phyloP scores from a whole-genome alignment of 495 filamentous ascomycete genomes.

The Filosporella fistucella region DNA sequence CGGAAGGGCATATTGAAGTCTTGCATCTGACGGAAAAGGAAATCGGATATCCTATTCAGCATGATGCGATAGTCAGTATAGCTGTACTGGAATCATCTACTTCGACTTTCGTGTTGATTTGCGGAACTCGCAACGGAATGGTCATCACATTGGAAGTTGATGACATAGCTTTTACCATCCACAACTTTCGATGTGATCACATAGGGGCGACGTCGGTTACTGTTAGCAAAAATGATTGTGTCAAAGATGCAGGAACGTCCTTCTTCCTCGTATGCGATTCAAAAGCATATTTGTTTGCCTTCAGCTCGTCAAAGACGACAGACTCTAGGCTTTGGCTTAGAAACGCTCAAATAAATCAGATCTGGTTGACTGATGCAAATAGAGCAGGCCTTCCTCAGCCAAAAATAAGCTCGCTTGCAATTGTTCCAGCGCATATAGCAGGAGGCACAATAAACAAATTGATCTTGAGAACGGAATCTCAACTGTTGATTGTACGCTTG shows the following conservation, averaged over 20 bases:
- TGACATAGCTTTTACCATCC: constrained; percentile 5
- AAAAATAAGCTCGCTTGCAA: constrained; percentile 12
- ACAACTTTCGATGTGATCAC: constrained; percentile 2
- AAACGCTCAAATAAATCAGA: constrained; percentile 8
- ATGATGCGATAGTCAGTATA: constrained; percentile 20
- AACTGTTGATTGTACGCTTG: constrained; percentile 45
- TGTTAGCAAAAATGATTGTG: constrained; percentile 7
- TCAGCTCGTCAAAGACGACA: not conserved
- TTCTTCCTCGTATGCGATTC: constrained; percentile 23
- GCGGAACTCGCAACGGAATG: constrained; percentile 19
- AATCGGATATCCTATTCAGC: not conserved
- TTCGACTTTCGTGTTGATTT: constrained; percentile 7
- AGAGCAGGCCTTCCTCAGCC: constrained; percentile 15
- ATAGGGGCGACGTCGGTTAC: constrained; percentile 16
- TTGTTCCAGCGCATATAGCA: constrained; percentile 4
- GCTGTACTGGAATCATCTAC: not conserved
- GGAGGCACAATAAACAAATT: constrained; percentile 9
- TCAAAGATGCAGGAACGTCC: not conserved
- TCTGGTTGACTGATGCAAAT: constrained; percentile 23
- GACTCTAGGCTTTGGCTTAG: not conserved
- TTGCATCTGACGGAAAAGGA: constrained; percentile 1
- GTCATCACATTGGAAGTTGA: constrained; percentile 16
- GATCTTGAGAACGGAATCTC: constrained; percentile 27
- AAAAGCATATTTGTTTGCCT: constrained; percentile 11
- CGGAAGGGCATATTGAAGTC: not conserved